These are phyloP conservation scores for Dunaliella salina DNA, from an alignment of 163 green algal species.

Conservation along the genomic window DNA sequence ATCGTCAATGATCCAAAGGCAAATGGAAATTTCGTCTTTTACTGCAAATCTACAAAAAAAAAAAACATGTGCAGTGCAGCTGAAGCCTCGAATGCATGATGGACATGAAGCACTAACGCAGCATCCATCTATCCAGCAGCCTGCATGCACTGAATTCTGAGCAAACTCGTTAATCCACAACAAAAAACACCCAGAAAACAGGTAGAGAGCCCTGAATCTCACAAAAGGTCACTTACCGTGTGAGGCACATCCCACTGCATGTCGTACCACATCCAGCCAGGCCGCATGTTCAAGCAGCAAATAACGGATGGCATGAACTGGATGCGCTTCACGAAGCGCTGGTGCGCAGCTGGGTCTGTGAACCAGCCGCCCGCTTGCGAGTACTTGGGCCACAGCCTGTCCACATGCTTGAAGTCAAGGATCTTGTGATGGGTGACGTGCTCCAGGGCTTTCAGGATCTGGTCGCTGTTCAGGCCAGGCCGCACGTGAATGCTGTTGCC, in stretches of 20 bases:
- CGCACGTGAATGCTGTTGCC: conserved; percentile 16
- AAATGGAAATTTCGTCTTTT: too few relatives aligned
- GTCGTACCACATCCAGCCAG: conserved; percentile 36
- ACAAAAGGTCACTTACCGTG: background rate
- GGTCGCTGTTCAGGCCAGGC: conserved; percentile 8
- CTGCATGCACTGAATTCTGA: too few relatives aligned
- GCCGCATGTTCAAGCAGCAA: conserved; percentile 25
- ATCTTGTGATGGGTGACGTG: background rate
- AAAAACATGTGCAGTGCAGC: background rate
- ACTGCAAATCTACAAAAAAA: background rate
- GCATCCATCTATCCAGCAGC: too few relatives aligned
- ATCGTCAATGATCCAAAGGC: background rate
- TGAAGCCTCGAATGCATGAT: too few relatives aligned
- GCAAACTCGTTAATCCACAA: too few relatives aligned
- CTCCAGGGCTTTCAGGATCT: conserved; percentile 27
- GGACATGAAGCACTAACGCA: too few relatives aligned
- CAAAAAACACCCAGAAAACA: too few relatives aligned
- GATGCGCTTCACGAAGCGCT: conserved; percentile 19
- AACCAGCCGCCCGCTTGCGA: conserved; percentile 9
- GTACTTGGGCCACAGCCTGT: conserved; percentile 6
- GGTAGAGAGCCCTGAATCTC: too few relatives aligned
- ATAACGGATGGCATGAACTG: conserved; percentile 29
- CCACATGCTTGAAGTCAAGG: background rate
- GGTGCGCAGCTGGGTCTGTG: conserved; percentile 6
- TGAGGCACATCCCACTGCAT: conserved; percentile 12